Conservation (phyloP, 192 early-diverging fungal genomes). For the Allomyces javanicus region DNA sequence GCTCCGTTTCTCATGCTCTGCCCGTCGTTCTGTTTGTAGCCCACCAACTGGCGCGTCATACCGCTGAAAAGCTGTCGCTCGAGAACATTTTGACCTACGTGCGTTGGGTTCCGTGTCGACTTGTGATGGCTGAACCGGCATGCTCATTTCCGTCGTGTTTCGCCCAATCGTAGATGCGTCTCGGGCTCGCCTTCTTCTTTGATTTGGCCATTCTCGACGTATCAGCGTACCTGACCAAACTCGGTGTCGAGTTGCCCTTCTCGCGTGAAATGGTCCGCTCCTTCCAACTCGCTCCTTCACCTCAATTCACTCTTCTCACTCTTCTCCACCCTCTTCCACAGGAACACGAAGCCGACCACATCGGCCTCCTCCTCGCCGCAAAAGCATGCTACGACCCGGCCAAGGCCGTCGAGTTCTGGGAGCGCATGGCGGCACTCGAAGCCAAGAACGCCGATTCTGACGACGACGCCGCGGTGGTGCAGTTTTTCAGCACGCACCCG, state of each 20-base stretch:
- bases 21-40: conserved; percentile 12
- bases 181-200: conserved; percentile 29
- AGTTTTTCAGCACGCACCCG: conserved; percentile 77
- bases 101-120: too few species aligned
- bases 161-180: too few species aligned
- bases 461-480: conserved; percentile 12
- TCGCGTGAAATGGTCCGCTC: background rate
- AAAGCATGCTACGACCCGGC: conserved; percentile 79
- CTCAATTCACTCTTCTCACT: background rate
- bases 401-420: conserved; percentile 62
- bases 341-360: conserved; percentile 82
- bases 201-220: conserved; percentile 36
- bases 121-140: too few species aligned
- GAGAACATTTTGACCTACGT: conserved; percentile 33
- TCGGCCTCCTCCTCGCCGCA: conserved; percentile 77
- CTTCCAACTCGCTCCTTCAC: background rate
- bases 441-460: background rate
- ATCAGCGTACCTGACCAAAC: conserved; percentile 35
- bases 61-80: conserved; percentile 69
- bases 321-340: conserved; percentile 9
- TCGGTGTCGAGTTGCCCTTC: conserved; percentile 39
- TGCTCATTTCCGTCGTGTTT: too few species aligned
- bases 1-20: too few species aligned
- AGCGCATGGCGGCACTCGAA: conserved; percentile 18
- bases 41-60: conserved; percentile 77